These are phyloP conservation scores for Pseudogymnoascus sp. DNA, from an alignment of 2,329 filamentous ascomycete genomes.

Conservation along the genomic window DNA sequence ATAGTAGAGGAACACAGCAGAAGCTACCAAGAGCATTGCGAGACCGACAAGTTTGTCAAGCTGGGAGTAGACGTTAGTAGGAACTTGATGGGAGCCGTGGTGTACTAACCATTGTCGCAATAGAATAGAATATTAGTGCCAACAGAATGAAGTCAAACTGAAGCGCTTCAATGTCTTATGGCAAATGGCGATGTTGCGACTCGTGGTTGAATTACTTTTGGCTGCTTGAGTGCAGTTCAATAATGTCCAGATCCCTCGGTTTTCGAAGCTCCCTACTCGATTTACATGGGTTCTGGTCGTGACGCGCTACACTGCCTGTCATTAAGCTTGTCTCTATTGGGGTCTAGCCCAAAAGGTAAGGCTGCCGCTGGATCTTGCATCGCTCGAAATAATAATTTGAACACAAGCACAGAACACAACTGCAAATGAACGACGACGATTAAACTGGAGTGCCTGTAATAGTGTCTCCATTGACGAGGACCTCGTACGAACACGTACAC, in stretches of 20 bases:
- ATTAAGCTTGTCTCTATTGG: slow-evolving; percentile 6
- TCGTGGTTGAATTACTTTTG: neutral
- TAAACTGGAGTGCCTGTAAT: neutral
- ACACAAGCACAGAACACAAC: neutral
- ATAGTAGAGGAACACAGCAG: slow-evolving; percentile 79
- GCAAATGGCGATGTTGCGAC: neutral
- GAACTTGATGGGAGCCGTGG: neutral
- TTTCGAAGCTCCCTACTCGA: slow-evolving; percentile 7
- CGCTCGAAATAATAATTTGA: slow-evolving; percentile 4
- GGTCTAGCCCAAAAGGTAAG: slow-evolving; percentile 8
- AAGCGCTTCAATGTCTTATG: neutral
- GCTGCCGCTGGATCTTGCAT: slow-evolving; percentile 2
- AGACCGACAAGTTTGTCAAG: slow-evolving; percentile 80
- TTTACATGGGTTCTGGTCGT: slow-evolving; percentile 7
- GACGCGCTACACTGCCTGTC: slow-evolving; percentile 7
- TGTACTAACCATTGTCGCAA: slow-evolving; percentile 27
- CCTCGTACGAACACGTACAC: neutral
- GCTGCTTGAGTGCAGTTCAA: neutral
- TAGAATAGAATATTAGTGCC: neutral
- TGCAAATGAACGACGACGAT: neutral
- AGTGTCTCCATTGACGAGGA: neutral
- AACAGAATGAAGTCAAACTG: slow-evolving; percentile 3
- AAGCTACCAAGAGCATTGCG: slow-evolving; percentile 66
- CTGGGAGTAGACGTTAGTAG: slow-evolving; percentile 37
- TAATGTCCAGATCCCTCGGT: slow-evolving; percentile 4